A percentile compares a stretch with the other conserved stretches of the same genome.
Conservation (phyloP, 257 asterid species). For the Ocimum tenuiflorum region DNA sequence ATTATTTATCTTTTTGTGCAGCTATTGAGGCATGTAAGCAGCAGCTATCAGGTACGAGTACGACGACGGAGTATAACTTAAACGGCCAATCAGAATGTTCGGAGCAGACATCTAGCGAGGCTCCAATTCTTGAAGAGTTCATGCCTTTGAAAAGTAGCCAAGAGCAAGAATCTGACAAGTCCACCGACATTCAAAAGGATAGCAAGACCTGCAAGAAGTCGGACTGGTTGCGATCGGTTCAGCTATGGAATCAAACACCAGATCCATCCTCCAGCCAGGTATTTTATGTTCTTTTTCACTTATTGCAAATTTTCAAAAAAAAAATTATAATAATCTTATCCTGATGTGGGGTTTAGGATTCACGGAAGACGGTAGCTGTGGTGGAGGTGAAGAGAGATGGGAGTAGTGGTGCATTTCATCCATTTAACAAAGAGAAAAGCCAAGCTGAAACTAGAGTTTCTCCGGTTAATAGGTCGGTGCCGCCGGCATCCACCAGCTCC, state of each 20-base stretch:
- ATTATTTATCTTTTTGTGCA: constrained; percentile 16
- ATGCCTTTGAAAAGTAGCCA: constrained; percentile 46
- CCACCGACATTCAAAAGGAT: constrained; percentile 9
- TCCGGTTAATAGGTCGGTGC: too few species aligned
- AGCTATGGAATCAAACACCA: constrained; percentile 67
- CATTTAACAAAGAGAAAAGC: constrained; percentile 44
- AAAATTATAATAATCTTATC: too few species aligned
- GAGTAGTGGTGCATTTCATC: constrained; percentile 60
- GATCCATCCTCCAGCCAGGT: constrained; percentile 48
- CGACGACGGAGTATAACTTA: constrained; percentile 37
- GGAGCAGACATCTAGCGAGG: constrained; percentile 74
- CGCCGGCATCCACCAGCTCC: constrained; percentile 44
- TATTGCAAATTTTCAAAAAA: not conserved
- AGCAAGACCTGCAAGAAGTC: constrained; percentile 37
- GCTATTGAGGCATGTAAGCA: constrained; percentile 89
- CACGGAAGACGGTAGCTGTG: constrained; percentile 30
- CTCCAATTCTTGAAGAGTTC: constrained; percentile 64
- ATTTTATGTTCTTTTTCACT: not conserved
- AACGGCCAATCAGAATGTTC: constrained; percentile 56
- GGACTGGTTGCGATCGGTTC: constrained; percentile 80
- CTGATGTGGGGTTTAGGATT: constrained; percentile 25
- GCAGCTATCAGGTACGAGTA: constrained; percentile 43
- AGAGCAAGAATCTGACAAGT: constrained; percentile 30
- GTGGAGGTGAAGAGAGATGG: constrained; percentile 43
- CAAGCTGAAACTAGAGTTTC: not conserved